Conservation (phyloP, 1,284 basidiomycete genomes). For the Lentinus polychrous region DNA sequence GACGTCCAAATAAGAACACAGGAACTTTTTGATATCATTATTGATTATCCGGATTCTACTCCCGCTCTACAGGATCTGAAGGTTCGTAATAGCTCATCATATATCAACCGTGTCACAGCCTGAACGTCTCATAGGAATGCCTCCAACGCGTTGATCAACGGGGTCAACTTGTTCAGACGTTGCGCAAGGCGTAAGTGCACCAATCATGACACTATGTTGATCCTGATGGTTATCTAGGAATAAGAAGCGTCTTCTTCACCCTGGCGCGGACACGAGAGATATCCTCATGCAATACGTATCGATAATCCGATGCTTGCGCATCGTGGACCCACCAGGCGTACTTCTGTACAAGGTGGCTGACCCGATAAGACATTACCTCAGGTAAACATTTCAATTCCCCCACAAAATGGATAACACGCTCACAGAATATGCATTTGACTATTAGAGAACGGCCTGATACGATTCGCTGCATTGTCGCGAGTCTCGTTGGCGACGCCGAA, state of each 20-base stretch:
- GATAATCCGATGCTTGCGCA: slow-evolving; percentile 86
- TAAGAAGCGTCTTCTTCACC: slow-evolving; percentile 84
- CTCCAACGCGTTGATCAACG: slow-evolving; percentile 75
- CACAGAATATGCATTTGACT: background rate
- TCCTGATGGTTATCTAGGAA: slow-evolving; percentile 43
- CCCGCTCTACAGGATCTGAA: slow-evolving; percentile 86
- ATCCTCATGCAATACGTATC: slow-evolving; percentile 93
- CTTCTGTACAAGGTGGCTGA: slow-evolving; percentile 88
- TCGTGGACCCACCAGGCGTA: slow-evolving; percentile 89
- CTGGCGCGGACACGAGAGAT: slow-evolving; percentile 91
- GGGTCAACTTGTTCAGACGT: slow-evolving; percentile 55
- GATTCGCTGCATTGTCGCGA: slow-evolving; percentile 87
- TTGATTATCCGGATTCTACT: slow-evolving; percentile 85
- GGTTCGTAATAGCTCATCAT: slow-evolving; percentile 31
- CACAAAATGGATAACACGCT: too few relatives aligned
- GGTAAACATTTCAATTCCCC: slow-evolving; percentile 35
- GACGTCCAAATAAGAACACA: slow-evolving; percentile 45
- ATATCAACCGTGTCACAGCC: background rate
- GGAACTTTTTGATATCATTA: slow-evolving; percentile 95
- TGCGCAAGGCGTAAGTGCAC: slow-evolving; percentile 60
- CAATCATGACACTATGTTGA: background rate
- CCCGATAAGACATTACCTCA: slow-evolving; percentile 81
- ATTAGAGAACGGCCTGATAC: slow-evolving; percentile 80
- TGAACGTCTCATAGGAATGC: slow-evolving; percentile 47
- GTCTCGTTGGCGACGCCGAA: slow-evolving; percentile 82